Base-by-base conservation (phyloP, 306 rosid genomes). In the Carpinus fangiana region DNA sequence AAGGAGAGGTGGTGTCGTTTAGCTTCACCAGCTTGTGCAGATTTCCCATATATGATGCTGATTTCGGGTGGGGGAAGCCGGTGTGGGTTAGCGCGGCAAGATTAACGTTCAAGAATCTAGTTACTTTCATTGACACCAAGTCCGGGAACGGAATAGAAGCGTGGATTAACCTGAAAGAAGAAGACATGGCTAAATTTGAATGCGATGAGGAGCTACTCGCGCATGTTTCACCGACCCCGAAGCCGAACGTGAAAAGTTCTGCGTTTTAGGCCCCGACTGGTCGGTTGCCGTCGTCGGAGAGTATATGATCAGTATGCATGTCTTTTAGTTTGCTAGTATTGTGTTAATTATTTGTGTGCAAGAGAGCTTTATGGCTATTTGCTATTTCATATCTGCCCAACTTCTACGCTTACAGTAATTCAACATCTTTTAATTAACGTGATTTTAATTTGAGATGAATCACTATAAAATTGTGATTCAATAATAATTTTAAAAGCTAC, bases 31-130 rank as follows among this genome's bases (percentile, higher is more conserved):
- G 81, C 20, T 76, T 55, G 81, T 2, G 57, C 18, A 76, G 72
- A 13, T 46, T 81, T 20, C 78, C 78, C 0, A 21, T 84, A 1
- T 82, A 84, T 48, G 87, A 87, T 36, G 75, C 74, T 62, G 81
- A 87, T 47, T 80, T 84, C 23, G 90, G 88, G 16, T 80, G 85
- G 90, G 86, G 90, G 34, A 84, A 82, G 43, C 88, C 90, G 2
- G 51, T 57, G 0, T 87, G 87, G 88, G 87, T 83, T 52, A 66
- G 65, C 7, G 60, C 85, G 17, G 59, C 79, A 16, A 82, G 78
- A 23, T 14, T 75, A 17, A 62, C 82, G 4, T 46, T 62, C 3
- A 67, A 20, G 64, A 87, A 87, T 61, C 18, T 46, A 5, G 72
- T 82, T 1, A 5, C 47, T 47, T 75, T 82, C 38, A 72, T 87